Percentiles rank a stretch among this genome's conserved stretches.
Conservation (phyloP, 345 rosid genomes). For the Acer negundo region DNA sequence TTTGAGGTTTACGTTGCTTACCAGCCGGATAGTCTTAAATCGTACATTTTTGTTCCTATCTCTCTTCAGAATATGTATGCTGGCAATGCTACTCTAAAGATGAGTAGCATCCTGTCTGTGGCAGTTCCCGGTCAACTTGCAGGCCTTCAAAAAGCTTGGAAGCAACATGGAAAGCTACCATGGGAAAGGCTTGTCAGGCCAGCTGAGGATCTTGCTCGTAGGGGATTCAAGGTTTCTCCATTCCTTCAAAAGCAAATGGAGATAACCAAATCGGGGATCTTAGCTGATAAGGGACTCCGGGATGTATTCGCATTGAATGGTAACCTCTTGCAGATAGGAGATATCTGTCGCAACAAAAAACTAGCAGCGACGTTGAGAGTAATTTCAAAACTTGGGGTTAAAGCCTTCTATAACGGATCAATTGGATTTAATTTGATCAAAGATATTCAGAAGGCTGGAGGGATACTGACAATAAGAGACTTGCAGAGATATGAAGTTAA, state of each 20-base stretch:
- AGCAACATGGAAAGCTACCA: slow-evolving; percentile 51
- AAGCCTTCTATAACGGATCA: slow-evolving; percentile 57
- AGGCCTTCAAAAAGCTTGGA: slow-evolving; percentile 59
- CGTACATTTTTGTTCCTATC: background rate
- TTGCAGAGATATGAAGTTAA: slow-evolving; percentile 46
- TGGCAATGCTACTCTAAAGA: slow-evolving; percentile 40
- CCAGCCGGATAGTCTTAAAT: background rate
- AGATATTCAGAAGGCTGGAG: slow-evolving; percentile 51
- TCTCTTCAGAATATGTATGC: slow-evolving; percentile 52
- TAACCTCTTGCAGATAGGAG: slow-evolving; percentile 38
- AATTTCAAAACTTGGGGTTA: slow-evolving; percentile 36
- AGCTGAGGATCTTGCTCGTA: slow-evolving; percentile 46
- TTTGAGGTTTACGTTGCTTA: background rate
- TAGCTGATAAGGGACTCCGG: slow-evolving; percentile 54
- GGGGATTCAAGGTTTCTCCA: slow-evolving; percentile 54
- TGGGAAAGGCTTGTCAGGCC: slow-evolving; percentile 56
- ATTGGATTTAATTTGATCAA: slow-evolving; percentile 41
- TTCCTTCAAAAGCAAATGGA: slow-evolving; percentile 55
- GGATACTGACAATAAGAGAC: slow-evolving; percentile 56
- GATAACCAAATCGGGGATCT: slow-evolving; percentile 24
- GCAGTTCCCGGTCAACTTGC: slow-evolving; percentile 65
- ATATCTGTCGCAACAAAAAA: slow-evolving; percentile 41
- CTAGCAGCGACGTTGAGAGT: slow-evolving; percentile 38
- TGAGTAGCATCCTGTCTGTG: slow-evolving; percentile 49
- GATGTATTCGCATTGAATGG: slow-evolving; percentile 44